Base-by-base conservation (phyloP, 129 eudicot species). In the Saposhnikovia divaricata region DNA sequence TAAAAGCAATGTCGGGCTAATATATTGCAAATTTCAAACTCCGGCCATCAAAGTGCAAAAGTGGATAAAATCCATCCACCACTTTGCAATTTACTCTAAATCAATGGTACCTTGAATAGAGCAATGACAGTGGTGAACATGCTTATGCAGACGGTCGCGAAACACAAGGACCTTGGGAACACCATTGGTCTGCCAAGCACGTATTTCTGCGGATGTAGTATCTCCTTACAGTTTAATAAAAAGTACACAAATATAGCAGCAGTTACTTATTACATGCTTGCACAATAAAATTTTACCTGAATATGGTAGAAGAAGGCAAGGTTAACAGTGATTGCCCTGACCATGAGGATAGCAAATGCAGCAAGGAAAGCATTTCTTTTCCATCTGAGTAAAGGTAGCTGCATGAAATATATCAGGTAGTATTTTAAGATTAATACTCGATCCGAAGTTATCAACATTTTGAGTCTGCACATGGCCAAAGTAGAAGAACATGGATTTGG, bases 351-450 rank as follows among this genome's bases (percentile, higher is more conserved):
- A 76, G 82, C 72, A 4, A 69, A 8, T 77, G 87, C 87, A 77
- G 87, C 84, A 59, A 85, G 87, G 48, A 81, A 81, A 37, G 85
- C 76, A 18, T 85, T 75, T 39, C 72, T 85, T 74, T 85, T 85
- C 87, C 87, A 81, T 81, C 87, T 85, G 45, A 85, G 77, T 28
- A 78, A 9, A 11, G 87, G 87, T 39, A 85, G 80, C 87, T 85
- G 42, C 68, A 81, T 69, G 45, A 27, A 80, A 73, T 44, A 73
- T 73, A 73, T 42, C 47, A 44, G 31, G 77, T 44, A 44, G 9
- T 73, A 21, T 43, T n/a, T 44, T 9, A 39, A 59, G 31, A n/a
- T 19, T 15, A 53, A 4, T 27, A 65, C 38, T 65, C 10, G 28
- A 28, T 63, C 38, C 8, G 6, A 53, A 53, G 9, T 53, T 18